Evolutionary conservation across 495 filamentous ascomycete genomes (phyloP).

Genomic region (Evernia prunastri): DNA sequence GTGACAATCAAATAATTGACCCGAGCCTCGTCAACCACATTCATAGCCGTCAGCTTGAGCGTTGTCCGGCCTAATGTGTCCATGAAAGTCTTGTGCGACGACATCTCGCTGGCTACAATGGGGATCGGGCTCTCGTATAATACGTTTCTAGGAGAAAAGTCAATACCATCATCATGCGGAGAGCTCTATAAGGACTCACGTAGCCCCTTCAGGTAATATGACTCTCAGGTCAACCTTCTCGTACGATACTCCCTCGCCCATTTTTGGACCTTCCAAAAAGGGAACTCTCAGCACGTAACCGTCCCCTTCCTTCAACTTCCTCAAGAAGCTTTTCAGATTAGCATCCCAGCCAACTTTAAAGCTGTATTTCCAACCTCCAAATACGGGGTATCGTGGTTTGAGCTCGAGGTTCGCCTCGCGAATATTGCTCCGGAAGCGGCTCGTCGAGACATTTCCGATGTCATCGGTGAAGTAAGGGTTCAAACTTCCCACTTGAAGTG

Average conservation of each 20-base stretch:
- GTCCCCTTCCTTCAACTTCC: slow-evolving; percentile 51
- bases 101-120: slow-evolving; percentile 46
- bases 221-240: slow-evolving; percentile 73
- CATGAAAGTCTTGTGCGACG: slow-evolving; percentile 76
- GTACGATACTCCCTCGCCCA: slow-evolving; percentile 76
- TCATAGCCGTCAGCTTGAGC: slow-evolving; percentile 71
- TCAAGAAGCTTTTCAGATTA: slow-evolving; percentile 66
- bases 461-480: slow-evolving; percentile 94
- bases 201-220: slow-evolving; percentile 84
- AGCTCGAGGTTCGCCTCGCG: slow-evolving; percentile 80
- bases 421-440: slow-evolving; percentile 66
- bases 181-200: slow-evolving; percentile 48
- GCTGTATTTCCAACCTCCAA: slow-evolving; percentile 95
- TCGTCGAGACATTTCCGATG: slow-evolving; percentile 95
- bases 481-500: slow-evolving; percentile 66
- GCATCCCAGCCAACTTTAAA: slow-evolving; percentile 95
- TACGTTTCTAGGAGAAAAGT: slow-evolving; percentile 50
- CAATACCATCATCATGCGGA: slow-evolving; percentile 19
- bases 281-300: slow-evolving; percentile 85
- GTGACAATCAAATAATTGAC: slow-evolving; percentile 75
- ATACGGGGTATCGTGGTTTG: slow-evolving; percentile 86
- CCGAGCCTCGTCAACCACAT: slow-evolving; percentile 81
- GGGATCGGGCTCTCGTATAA: slow-evolving; percentile 59
- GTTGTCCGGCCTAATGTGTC: slow-evolving; percentile 86
- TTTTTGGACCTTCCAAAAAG: slow-evolving; percentile 89